Conservation (phyloP, 1,284 basidiomycete species). For the Sanguinoderma infundibulare region DNA sequence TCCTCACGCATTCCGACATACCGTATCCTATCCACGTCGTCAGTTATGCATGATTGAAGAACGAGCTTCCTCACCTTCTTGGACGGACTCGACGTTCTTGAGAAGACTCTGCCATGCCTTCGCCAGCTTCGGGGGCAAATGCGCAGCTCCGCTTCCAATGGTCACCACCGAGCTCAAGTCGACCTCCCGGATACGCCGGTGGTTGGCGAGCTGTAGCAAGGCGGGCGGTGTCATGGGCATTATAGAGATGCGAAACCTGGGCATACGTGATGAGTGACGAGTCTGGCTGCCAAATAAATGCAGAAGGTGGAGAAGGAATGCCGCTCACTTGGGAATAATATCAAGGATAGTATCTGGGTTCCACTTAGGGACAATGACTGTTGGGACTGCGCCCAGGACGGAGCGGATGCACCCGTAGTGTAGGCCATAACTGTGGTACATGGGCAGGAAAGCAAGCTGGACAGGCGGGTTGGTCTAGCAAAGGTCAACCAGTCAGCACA, state of each 20-base stretch:
- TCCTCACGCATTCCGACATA: constrained; percentile 72
- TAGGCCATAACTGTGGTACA: constrained; percentile 73
- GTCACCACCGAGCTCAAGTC: constrained; percentile 58
- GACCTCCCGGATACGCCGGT: constrained; percentile 49
- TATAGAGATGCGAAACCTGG: constrained; percentile 55
- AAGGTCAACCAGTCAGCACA: background rate
- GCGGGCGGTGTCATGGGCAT: constrained; percentile 66
- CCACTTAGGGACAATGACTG: constrained; percentile 66
- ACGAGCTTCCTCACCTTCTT: constrained; percentile 49
- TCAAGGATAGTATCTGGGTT: constrained; percentile 48
- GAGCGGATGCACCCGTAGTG: constrained; percentile 54
- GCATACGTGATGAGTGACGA: background rate
- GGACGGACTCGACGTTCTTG: constrained; percentile 40
- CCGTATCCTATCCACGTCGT: constrained; percentile 62
- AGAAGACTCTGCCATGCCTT: constrained; percentile 45
- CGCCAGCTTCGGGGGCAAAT: constrained; percentile 61
- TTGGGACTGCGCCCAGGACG: constrained; percentile 45
- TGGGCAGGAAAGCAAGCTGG: constrained; percentile 61
- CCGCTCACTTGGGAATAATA: constrained; percentile 48
- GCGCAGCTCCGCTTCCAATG: constrained; percentile 64
- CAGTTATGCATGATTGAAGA: background rate
- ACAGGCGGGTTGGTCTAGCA: constrained; percentile 38
- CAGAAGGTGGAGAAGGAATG: background rate
- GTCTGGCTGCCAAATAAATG: background rate
- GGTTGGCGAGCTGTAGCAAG: constrained; percentile 65